These are phyloP conservation scores for Termitomyces sp. DNA, from an alignment of 768 basidiomycete genomes.

Conservation along the genomic window DNA sequence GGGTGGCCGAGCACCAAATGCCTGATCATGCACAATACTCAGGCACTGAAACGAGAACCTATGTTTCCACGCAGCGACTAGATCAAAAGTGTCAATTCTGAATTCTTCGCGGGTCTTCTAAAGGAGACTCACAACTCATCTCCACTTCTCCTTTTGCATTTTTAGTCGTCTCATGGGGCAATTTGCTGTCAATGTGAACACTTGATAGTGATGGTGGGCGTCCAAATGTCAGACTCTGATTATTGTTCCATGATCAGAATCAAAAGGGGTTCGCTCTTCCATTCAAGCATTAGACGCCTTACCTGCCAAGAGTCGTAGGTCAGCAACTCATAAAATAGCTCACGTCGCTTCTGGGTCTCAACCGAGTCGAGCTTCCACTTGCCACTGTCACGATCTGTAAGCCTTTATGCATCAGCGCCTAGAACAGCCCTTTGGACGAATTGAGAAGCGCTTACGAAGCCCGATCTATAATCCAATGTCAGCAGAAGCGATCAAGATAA, in stretches of 20 bases:
- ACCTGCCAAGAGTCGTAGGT: conserved; percentile 74
- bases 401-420: conserved; percentile 9
- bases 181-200: conserved; percentile 49
- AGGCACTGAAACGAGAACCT: conserved; percentile 57
- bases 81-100: background rate
- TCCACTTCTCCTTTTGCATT: conserved; percentile 47
- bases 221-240: conserved; percentile 65
- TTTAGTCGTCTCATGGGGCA: conserved; percentile 40
- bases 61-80: conserved; percentile 69
- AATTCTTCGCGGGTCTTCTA: background rate
- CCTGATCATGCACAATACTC: conserved; percentile 60
- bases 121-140: conserved; percentile 49
- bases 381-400: conserved; percentile 60
- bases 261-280: background rate
- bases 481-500: conserved; percentile 9
- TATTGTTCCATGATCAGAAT: background rate
- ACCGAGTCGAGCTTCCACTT: conserved; percentile 54
- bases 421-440: background rate
- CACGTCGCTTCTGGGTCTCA: conserved; percentile 54
- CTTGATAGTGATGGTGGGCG: conserved; percentile 62
- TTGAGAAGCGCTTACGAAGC: conserved; percentile 46
- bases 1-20: conserved; percentile 57
- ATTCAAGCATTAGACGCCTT: conserved; percentile 12
- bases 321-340: conserved; percentile 59
- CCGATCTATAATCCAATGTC: conserved; percentile 41